These are phyloP conservation scores for Kalanchoe fedtschenkoi DNA, from an alignment of 164 flowering plant species.

Conservation along the genomic window DNA sequence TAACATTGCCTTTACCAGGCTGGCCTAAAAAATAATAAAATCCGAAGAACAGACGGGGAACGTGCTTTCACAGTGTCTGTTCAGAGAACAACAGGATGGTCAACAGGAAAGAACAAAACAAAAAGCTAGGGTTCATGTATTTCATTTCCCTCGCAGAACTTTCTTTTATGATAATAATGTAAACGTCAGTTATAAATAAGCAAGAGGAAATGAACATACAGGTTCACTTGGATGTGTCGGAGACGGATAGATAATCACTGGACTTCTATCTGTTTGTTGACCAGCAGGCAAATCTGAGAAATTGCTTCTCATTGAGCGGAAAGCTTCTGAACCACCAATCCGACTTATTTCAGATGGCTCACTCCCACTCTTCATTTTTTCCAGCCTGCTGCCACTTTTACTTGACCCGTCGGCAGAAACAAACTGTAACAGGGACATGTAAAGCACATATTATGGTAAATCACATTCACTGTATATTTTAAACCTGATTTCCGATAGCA, in stretches of 20 bases:
- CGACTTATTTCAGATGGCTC: constrained; percentile 13
- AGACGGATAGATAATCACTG: constrained; percentile 32
- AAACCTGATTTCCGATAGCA: background rate
- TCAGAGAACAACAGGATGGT: no score
- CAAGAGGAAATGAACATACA: constrained; percentile 20
- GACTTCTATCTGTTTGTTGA: constrained; percentile 19
- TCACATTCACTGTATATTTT: background rate
- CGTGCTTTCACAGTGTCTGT: no score
- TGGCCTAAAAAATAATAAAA: no score
- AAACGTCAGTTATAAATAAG: no score
- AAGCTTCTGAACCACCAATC: constrained; percentile 22
- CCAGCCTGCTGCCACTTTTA: constrained; percentile 5
- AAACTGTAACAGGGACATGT: constrained; percentile 11
- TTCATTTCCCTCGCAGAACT: no score
- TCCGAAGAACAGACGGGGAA: no score
- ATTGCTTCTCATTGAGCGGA: constrained; percentile 19
- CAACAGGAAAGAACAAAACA: no score
- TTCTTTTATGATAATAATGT: no score
- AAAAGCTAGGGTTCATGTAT: no score
- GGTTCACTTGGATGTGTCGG: constrained; percentile 20
- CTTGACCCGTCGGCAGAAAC: background rate
- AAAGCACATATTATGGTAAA: background rate
- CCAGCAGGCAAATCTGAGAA: constrained; percentile 19
- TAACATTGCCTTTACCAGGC: no score
- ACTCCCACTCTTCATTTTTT: constrained; percentile 7